Evolutionary conservation across 2,329 filamentous ascomycete genomes (phyloP).

Genomic region (Aspergillus fijiensis): DNA sequence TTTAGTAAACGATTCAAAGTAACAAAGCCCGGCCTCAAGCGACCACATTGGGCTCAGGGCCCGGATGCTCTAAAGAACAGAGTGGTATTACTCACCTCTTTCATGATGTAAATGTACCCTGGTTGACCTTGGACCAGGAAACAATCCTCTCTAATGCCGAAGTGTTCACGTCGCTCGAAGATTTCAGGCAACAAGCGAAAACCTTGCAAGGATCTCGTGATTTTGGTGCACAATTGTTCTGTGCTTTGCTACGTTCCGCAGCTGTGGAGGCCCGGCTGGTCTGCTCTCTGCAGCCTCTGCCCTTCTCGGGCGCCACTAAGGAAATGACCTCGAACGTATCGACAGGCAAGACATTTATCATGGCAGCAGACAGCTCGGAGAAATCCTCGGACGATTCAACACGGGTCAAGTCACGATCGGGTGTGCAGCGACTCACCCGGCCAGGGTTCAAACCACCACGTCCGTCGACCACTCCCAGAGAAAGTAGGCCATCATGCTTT

Average conservation of each 20-base stretch:
- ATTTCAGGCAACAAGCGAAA: slow-evolving; percentile 71
- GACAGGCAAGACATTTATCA: slow-evolving; percentile 36
- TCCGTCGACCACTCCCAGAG: slow-evolving; percentile 16
- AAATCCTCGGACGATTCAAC: slow-evolving; percentile 30
- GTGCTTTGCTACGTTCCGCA: slow-evolving; percentile 77
- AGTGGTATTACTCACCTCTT: slow-evolving; percentile 28
- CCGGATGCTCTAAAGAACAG: slow-evolving; percentile 60
- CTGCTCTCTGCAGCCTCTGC: slow-evolving; percentile 82
- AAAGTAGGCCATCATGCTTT: slow-evolving; percentile 20
- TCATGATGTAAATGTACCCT: slow-evolving; percentile 3
- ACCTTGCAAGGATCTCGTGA: slow-evolving; percentile 79
- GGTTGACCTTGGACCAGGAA: slow-evolving; percentile 44
- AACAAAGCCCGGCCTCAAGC: slow-evolving; percentile 67
- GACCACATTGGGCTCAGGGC: slow-evolving; percentile 73
- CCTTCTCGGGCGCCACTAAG: slow-evolving; percentile 58
- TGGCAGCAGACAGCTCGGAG: slow-evolving; percentile 37
- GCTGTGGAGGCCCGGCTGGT: slow-evolving; percentile 80
- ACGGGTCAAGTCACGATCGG: slow-evolving; percentile 16
- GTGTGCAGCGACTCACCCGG: slow-evolving; percentile 35
- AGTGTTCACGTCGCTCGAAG: slow-evolving; percentile 64
- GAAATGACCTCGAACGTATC: slow-evolving; percentile 45
- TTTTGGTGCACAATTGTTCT: slow-evolving; percentile 86
- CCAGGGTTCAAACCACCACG: slow-evolving; percentile 33
- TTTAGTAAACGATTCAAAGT: slow-evolving; percentile 72
- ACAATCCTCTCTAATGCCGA: slow-evolving; percentile 64